A percentile compares a stretch with the other conserved stretches of the same genome.
phyloP scores from a whole-genome alignment of 129 eudicot genomes.

The Flaveria robusta region DNA sequence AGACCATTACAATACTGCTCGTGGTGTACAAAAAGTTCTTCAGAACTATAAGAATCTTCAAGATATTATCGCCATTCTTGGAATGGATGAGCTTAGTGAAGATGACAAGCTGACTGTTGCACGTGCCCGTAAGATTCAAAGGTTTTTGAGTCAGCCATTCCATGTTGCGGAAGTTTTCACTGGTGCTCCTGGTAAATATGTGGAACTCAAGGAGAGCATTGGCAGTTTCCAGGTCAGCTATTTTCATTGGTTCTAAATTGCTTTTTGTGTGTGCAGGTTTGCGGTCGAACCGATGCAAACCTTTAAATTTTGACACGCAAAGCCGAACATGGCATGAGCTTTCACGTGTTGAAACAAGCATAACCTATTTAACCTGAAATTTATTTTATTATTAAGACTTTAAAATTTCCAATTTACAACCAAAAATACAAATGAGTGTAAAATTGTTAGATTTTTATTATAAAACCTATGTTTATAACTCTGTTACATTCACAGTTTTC shows the following conservation, averaged over 20 bases:
- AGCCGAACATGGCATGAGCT: not conserved
- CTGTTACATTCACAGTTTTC: not conserved
- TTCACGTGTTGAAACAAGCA: not conserved
- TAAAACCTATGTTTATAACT: not conserved
- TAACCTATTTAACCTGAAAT: not conserved
- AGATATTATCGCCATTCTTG: slow-evolving; percentile 95
- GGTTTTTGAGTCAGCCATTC: slow-evolving; percentile 96
- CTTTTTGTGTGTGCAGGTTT: not conserved
- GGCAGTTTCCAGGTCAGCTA: slow-evolving; percentile 78
- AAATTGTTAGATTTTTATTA: not conserved
- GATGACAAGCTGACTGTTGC: slow-evolving; percentile 93
- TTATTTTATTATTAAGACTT: not conserved
- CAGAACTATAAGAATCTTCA: slow-evolving; percentile 98
- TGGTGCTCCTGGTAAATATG: slow-evolving; percentile 93
- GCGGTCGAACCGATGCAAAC: not conserved
- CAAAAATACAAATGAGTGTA: not conserved
- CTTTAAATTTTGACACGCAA: not conserved
- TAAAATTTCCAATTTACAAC: not conserved
- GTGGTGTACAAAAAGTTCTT: slow-evolving; percentile 96
- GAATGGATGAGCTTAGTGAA: slow-evolving; percentile 95
- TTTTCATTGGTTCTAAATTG: not conserved
- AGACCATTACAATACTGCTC: slow-evolving; percentile 93
- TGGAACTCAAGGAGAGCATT: slow-evolving; percentile 87
- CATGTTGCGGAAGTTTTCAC: slow-evolving; percentile 98
- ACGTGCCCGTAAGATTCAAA: slow-evolving; percentile 91